Evolutionary conservation across 805 yeast species (phyloP), one percentile per base, ranked within the genome.

Genomic region (Yamadazyma nakazawae): DNA sequence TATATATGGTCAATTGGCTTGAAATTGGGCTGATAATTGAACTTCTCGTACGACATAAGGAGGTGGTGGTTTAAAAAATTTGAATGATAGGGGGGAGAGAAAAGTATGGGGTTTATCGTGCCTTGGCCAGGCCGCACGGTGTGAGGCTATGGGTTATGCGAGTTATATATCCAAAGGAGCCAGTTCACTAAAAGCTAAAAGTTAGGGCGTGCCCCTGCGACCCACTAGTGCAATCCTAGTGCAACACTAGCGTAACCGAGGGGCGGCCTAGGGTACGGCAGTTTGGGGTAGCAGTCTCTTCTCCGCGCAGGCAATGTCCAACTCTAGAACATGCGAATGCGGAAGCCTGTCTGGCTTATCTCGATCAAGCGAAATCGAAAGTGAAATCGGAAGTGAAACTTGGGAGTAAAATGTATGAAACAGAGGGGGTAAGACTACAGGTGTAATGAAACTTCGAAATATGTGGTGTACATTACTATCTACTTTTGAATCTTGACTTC

Each of bases 1-100:
- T 84, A 89, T 47, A 89, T 76, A 34, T 79, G 74, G 59, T 87
- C 90, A 37, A 88, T 80, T 52, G 90, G 89, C 59, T 86, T 85
- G 55, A 87, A 83, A 36, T 78, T 80, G 2, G 96, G 96, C 51
- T 72, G 76, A 45, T 57, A 53, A 46, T 51, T 59, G 48, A 47
- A 50, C 36, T 54, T 52, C 7, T 51, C 54, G 46, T 61, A 61
- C 19, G 55, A 45, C 56, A 53, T 54, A 19, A 16, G 36, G 30
- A 38, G 30, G 31, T 16, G 37, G 17, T 34, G n/a, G 37, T 34
- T 16, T 34, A 16, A 14, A 17, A n/a, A 8, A 8, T 14, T 16
- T 18, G 21, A 25, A 25, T 14, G 40, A 24, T 16, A 25, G 30
- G 17, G 40, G 40, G 31, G 10, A 24, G 10, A 24, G 14, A 10